Percentiles rank a stretch among this genome's conserved stretches.
These are phyloP conservation scores for Lentinus brumalis DNA, from an alignment of 768 basidiomycete species.

Conservation along the genomic window DNA sequence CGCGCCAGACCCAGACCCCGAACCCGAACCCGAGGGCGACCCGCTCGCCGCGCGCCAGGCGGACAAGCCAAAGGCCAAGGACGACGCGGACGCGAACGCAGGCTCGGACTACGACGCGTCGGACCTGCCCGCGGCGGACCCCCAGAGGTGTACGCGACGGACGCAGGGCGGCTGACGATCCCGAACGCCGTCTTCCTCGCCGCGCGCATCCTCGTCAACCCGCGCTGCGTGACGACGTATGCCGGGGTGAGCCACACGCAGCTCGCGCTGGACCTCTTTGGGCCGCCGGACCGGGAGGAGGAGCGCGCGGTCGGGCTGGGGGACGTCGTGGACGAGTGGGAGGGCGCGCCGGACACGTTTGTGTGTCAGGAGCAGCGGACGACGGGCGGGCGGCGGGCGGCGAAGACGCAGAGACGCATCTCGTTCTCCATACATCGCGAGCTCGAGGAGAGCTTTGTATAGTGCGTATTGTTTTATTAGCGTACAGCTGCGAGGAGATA, in stretches of 20 bases:
- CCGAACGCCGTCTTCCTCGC: conserved; percentile 89
- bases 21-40: conserved; percentile 14
- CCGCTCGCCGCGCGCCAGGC: conserved; percentile 33
- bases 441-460: conserved; percentile 36
- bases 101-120: conserved; percentile 88
- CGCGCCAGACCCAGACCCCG: not conserved
- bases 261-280: conserved; percentile 93
- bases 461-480: no score
- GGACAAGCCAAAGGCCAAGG: conserved; percentile 28
- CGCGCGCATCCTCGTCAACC: conserved; percentile 92
- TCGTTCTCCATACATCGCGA: conserved; percentile 84
- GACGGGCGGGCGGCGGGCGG: conserved; percentile 87
- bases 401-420: conserved; percentile 84
- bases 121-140: conserved; percentile 26
- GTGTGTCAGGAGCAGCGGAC: conserved; percentile 95
- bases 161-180: conserved; percentile 50
- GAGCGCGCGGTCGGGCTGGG: conserved; percentile 52
- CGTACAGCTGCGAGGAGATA: no score
- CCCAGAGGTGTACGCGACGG: conserved; percentile 38
- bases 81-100: conserved; percentile 76
- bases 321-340: conserved; percentile 93
- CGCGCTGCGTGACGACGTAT: conserved; percentile 96
- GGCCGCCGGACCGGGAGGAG: conserved; percentile 46
- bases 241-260: conserved; percentile 97
- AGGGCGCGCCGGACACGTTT: conserved; percentile 94